Evolutionary conservation across 768 basidiomycete genomes (phyloP).

Genomic region (button mushroom (Agaricus bisporus)): DNA sequence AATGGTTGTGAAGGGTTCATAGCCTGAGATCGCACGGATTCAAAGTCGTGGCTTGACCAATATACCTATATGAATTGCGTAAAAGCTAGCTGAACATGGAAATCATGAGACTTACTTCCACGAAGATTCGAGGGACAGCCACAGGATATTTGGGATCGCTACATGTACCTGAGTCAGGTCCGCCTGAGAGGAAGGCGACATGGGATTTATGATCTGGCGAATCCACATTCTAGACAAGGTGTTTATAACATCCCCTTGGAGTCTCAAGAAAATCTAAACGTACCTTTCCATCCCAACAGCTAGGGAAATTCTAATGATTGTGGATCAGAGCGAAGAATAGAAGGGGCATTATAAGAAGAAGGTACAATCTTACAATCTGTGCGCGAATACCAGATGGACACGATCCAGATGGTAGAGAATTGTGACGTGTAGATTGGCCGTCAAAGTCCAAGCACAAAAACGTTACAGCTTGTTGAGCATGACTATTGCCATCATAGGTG

Average conservation of each 20-base stretch:
- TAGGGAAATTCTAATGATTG: slow-evolving; percentile 41
- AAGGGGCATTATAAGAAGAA: slow-evolving; percentile 2
- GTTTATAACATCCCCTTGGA: not conserved
- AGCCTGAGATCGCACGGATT: slow-evolving; percentile 31
- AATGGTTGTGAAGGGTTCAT: slow-evolving; percentile 45
- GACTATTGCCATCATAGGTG: slow-evolving; percentile 37
- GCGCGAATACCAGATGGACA: slow-evolving; percentile 46
- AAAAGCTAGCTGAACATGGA: not conserved
- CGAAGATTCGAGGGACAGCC: slow-evolving; percentile 42
- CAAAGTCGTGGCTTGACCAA: slow-evolving; percentile 33
- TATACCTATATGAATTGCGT: slow-evolving; percentile 31
- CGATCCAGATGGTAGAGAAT: slow-evolving; percentile 28
- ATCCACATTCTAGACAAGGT: slow-evolving; percentile 32
- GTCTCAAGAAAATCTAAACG: not conserved
- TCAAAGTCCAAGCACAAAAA: slow-evolving; percentile 45
- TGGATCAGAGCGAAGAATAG: not conserved
- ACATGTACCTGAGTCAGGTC: slow-evolving; percentile 45
- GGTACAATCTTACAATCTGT: slow-evolving; percentile 44
- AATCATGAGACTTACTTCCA: slow-evolving; percentile 32
- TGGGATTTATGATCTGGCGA: slow-evolving; percentile 48
- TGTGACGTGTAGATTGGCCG: slow-evolving; percentile 30
- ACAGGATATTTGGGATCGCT: slow-evolving; percentile 39
- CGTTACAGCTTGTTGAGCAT: slow-evolving; percentile 40
- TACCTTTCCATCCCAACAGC: slow-evolving; percentile 53
- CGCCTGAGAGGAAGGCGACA: slow-evolving; percentile 39